Evolutionary conservation across 495 filamentous ascomycete genomes (phyloP).

Genomic region (Monascus purpureus): DNA sequence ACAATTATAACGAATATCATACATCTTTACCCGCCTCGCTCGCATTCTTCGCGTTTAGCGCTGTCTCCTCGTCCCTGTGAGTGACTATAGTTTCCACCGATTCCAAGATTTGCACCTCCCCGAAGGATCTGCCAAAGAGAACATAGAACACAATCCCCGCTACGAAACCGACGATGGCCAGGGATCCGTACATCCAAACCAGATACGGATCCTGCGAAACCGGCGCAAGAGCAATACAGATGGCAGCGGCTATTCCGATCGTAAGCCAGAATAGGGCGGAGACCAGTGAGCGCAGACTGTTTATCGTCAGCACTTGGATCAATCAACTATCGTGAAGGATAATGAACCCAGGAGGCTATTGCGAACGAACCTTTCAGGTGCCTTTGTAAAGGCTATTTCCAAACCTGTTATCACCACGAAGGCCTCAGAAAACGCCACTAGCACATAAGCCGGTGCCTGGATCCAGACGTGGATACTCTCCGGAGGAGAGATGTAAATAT

Average conservation of each 20-base stretch:
- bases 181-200: slow-evolving; percentile 46
- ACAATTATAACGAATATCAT: too few relatives aligned
- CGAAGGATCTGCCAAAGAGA: too few relatives aligned
- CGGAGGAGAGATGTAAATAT: slow-evolving; percentile 50
- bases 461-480: slow-evolving; percentile 54
- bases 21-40: too few relatives aligned
- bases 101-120: too few relatives aligned
- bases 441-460: slow-evolving; percentile 48
- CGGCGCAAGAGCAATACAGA: slow-evolving; percentile 51
- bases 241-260: slow-evolving; percentile 52
- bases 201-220: slow-evolving; percentile 55
- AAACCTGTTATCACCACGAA: slow-evolving; percentile 51
- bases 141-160: slow-evolving; percentile 46
- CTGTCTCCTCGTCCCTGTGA: too few relatives aligned
- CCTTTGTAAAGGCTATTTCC: slow-evolving; percentile 69
- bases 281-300: slow-evolving; percentile 62
- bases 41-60: too few relatives aligned
- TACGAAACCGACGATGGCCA: slow-evolving; percentile 47
- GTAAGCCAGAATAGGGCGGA: slow-evolving; percentile 54
- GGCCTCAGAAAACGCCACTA: slow-evolving; percentile 60
- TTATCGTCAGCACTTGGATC: too few relatives aligned
- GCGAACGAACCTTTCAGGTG: too few relatives aligned
- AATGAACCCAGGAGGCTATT: too few relatives aligned
- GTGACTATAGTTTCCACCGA: too few relatives aligned
- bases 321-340: too few relatives aligned